A percentile compares a stretch with the other conserved stretches of the same genome.
phyloP scores from a whole-genome alignment of 345 rosid genomes.

The Cardiospermum halicacabum region DNA sequence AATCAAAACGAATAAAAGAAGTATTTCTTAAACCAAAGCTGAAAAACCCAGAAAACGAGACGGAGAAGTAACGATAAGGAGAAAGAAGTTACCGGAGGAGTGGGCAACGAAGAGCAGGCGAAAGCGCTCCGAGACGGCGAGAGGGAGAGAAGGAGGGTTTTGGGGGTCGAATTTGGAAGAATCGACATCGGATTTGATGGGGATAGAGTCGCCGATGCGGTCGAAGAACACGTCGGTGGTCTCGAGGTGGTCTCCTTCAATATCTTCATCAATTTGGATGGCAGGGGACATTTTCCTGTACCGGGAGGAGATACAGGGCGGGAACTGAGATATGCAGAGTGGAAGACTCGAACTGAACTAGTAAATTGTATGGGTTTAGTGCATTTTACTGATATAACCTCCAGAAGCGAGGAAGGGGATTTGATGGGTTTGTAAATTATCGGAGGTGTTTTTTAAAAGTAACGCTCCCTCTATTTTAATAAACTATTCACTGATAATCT shows the following conservation, averaged over 20 bases:
- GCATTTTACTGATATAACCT: too few relatives aligned
- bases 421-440: too few relatives aligned
- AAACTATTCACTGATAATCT: too few relatives aligned
- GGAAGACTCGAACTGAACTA: not conserved
- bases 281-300: slow-evolving; percentile 21
- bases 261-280: slow-evolving; percentile 42
- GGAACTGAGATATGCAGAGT: slow-evolving; percentile 6
- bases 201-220: slow-evolving; percentile 60
- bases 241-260: slow-evolving; percentile 54
- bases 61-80: not conserved
- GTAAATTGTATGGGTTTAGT: not conserved
- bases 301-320: slow-evolving; percentile 14
- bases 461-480: too few relatives aligned
- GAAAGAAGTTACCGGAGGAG: slow-evolving; percentile 44
- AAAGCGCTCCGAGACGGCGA: slow-evolving; percentile 57
- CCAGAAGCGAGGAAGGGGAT: too few relatives aligned
- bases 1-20: not conserved
- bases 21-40: too few relatives aligned
- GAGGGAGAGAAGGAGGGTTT: slow-evolving; percentile 65
- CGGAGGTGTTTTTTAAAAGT: too few relatives aligned
- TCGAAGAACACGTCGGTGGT: slow-evolving; percentile 67
- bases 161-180: slow-evolving; percentile 38
- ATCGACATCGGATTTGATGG: slow-evolving; percentile 21
- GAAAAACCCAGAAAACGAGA: not conserved
- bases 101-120: slow-evolving; percentile 63